Conservation (phyloP, 192 early-diverging fungal species). For the Podila epicladia region DNA sequence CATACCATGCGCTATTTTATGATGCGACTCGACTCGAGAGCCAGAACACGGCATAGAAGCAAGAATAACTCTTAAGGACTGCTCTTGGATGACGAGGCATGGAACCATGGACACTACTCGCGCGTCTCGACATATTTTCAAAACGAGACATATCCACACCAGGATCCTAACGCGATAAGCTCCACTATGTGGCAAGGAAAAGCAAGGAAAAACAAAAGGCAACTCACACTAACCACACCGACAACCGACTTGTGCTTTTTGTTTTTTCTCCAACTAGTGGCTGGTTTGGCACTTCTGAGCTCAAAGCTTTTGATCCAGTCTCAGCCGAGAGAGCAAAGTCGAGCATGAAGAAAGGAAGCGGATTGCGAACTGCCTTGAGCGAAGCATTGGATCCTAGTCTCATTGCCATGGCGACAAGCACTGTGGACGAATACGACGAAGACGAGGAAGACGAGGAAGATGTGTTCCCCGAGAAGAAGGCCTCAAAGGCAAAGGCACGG, state of each 20-base stretch:
- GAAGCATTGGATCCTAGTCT: conserved; percentile 43
- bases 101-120: too few relatives aligned
- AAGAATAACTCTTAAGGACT: too few relatives aligned
- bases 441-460: conserved; percentile 35
- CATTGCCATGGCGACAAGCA: conserved; percentile 5
- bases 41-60: too few relatives aligned
- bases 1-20: too few relatives aligned
- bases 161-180: too few relatives aligned
- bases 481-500: conserved; percentile 26
- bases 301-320: conserved; percentile 47
- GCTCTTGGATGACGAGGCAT: too few relatives aligned
- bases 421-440: conserved; percentile 1
- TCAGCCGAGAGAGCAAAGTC: conserved; percentile 39
- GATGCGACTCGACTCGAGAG: too few relatives aligned
- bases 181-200: too few relatives aligned
- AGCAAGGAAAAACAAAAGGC: too few relatives aligned
- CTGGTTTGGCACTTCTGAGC: conserved; percentile 50
- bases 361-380: conserved; percentile 22
- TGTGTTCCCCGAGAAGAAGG: conserved; percentile 13
- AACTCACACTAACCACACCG: too few relatives aligned
- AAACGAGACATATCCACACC: too few relatives aligned
- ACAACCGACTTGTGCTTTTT: conserved; percentile 1
- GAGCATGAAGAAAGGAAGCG: conserved; percentile 24
- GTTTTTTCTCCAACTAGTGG: conserved; percentile 28
- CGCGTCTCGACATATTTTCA: too few relatives aligned